These are phyloP conservation scores for Tetrapisispora taiwanensis DNA, from an alignment of 805 yeast species.

Conservation along the genomic window DNA sequence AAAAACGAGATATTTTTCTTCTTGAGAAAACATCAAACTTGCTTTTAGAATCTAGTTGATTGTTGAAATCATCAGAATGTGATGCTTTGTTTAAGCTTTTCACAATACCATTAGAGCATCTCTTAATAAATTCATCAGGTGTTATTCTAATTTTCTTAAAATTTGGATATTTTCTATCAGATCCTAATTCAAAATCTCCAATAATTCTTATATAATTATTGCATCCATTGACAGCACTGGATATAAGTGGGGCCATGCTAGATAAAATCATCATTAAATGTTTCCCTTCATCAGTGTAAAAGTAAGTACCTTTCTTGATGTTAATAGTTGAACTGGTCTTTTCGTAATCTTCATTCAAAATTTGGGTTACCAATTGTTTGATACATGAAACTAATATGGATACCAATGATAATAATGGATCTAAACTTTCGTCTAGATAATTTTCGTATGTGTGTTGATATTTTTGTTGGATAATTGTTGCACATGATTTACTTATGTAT, in stretches of 20 bases:
- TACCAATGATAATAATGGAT: conserved; percentile 47
- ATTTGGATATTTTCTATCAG: conserved; percentile 57
- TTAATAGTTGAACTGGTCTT: conserved; percentile 13
- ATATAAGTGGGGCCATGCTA: conserved; percentile 47
- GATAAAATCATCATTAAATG: conserved; percentile 50
- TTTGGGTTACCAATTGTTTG: conserved; percentile 48
- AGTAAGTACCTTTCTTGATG: conserved; percentile 32
- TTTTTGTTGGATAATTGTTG: conserved; percentile 26
- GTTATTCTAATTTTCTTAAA: conserved; percentile 46
- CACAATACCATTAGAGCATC: conserved; percentile 53
- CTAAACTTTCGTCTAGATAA: conserved; percentile 37
- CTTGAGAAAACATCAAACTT: not conserved
- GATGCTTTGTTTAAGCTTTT: conserved; percentile 30
- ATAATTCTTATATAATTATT: conserved; percentile 41
- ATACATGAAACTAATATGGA: conserved; percentile 58
- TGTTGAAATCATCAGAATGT: conserved; percentile 5
- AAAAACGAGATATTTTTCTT: conserved; percentile 4
- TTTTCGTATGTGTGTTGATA: conserved; percentile 23
- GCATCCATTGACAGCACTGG: conserved; percentile 41
- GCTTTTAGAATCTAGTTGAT: no score
- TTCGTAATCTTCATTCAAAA: conserved; percentile 33
- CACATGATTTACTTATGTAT: conserved; percentile 45
- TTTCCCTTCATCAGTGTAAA: conserved; percentile 59
- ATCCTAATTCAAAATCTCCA: conserved; percentile 56
- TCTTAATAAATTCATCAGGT: conserved; percentile 49